Base-by-base conservation (phyloP, 139 green algal genomes). In the Volvox reticuliferus region DNA sequence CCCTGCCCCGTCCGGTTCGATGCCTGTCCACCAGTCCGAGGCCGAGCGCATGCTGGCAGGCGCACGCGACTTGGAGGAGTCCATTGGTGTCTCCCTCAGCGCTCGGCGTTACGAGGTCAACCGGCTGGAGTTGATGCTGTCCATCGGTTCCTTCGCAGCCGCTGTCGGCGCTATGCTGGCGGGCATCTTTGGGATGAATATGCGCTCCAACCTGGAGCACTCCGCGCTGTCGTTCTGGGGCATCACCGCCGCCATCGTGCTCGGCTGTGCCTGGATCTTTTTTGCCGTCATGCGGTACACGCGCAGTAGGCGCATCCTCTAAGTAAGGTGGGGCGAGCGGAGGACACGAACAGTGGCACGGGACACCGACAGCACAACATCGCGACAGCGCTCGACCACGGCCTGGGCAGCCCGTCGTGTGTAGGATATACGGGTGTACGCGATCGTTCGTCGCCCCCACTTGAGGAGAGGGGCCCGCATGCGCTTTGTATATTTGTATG, bases 171-270 rank as follows among this genome's bases (percentile, higher is more conserved):
- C 97, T 12, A 97, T 98, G 95, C 55, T 98, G 12, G 95, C 97
- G 1, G 96, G 96, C 83, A 99, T 99, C 82, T 99, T 99, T 82
- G 97, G 96, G 44, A 98, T 98, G 96, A 98, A 98, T 88, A 95
- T 98, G 93, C 89, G 93, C 19, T 95, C 80, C 78, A 98, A 95
- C 3, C 91, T 99, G 78, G 97, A 99, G 92, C 91, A 95, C 78
- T 98, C 95, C 86, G 93, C 98, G 12, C 37, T 95, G 6, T 95
- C 96, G 18, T 99, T 99, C 87, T 99, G 97, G 96, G 96, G 96
- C 55, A 95, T 96, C 26, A 97, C 96, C 5, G 88, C 61, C 21
- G 88, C 85, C 17, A 99, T 99, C 73, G 83, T 99, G 21, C 16
- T 96, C 24, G 95, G 95, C 22, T 98, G 95, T 91, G 86, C 83